A percentile compares a stretch with the other conserved stretches of the same genome.
These are phyloP conservation scores for Aspergillus sp. DNA, from an alignment of 2,329 filamentous ascomycete species.

Conservation along the genomic window DNA sequence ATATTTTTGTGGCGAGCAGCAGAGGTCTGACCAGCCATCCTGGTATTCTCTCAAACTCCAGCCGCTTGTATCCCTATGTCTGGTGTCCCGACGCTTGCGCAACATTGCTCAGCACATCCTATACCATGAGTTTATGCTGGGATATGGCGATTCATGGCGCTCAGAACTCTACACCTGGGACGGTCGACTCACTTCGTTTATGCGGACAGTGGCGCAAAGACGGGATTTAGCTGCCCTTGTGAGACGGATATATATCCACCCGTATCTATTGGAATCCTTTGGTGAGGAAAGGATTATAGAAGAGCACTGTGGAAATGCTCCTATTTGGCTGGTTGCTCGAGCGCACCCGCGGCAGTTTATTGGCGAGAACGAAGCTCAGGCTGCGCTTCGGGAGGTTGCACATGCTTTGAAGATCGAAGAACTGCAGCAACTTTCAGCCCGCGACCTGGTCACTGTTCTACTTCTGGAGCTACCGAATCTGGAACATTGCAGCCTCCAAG, in stretches of 20 bases:
- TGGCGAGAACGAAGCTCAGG: not conserved
- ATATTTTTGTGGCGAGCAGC: not conserved
- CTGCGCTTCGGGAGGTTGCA: not conserved
- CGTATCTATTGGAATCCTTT: not conserved
- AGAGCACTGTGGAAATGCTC: not conserved
- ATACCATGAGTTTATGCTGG: conserved; percentile 22
- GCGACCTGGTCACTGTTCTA: conserved; percentile 7
- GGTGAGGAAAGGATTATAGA: not conserved
- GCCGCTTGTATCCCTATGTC: conserved; percentile 14
- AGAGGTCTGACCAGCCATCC: conserved; percentile 9
- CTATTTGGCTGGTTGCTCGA: too few species aligned
- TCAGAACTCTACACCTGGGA: conserved; percentile 17
- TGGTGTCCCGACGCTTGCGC: conserved; percentile 17
- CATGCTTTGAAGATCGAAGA: not conserved
- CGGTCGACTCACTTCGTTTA: conserved; percentile 17
- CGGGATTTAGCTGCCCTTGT: conserved; percentile 16
- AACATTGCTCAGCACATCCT: conserved; percentile 16
- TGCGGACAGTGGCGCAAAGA: conserved; percentile 17
- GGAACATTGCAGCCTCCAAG: conserved; percentile 7
- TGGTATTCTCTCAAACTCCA: conserved; percentile 17
- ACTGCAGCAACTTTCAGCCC: not conserved
- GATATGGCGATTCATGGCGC: conserved; percentile 21
- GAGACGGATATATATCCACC: conserved; percentile 7
- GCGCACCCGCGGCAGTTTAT: not conserved
- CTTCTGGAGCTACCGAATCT: conserved; percentile 8